Conservation (phyloP, 768 basidiomycete genomes). For the Asterophora lycoperdoides region DNA sequence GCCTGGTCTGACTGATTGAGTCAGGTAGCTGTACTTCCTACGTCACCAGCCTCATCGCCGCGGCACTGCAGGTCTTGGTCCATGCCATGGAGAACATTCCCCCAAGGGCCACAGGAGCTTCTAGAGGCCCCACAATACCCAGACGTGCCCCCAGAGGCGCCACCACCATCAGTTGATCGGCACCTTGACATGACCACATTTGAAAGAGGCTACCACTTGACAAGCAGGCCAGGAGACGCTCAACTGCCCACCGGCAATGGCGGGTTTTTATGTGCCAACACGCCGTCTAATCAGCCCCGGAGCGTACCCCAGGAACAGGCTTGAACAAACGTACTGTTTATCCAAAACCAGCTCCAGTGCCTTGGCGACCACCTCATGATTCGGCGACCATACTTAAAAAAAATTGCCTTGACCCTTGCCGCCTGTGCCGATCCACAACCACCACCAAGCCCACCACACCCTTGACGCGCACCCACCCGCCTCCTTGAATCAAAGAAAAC, state of each 20-base stretch:
- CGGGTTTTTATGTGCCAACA: constrained; percentile 1
- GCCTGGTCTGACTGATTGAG: neutral
- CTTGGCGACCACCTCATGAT: constrained; percentile 13
- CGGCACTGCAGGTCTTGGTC: too few relatives aligned
- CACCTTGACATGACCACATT: too few relatives aligned
- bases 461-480: constrained; percentile 12
- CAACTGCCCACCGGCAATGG: constrained; percentile 7
- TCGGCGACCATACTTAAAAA: constrained; percentile 12
- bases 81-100: too few relatives aligned
- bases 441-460: too few relatives aligned
- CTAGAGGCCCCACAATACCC: too few relatives aligned
- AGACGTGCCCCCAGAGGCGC: too few relatives aligned
- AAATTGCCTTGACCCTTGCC: constrained; percentile 2
- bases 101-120: too few relatives aligned
- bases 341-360: constrained; percentile 8
- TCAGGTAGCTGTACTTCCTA: too few relatives aligned
- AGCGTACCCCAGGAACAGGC: neutral
- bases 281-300: neutral
- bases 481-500: constrained; percentile 10
- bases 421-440: neutral
- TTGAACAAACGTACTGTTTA: constrained; percentile 5
- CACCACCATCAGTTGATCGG: too few relatives aligned
- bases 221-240: too few relatives aligned
- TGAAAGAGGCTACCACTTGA: too few relatives aligned
- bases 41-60: too few relatives aligned